Conservation (phyloP, 805 yeast genomes). For the Jamesozyma gamospora region DNA sequence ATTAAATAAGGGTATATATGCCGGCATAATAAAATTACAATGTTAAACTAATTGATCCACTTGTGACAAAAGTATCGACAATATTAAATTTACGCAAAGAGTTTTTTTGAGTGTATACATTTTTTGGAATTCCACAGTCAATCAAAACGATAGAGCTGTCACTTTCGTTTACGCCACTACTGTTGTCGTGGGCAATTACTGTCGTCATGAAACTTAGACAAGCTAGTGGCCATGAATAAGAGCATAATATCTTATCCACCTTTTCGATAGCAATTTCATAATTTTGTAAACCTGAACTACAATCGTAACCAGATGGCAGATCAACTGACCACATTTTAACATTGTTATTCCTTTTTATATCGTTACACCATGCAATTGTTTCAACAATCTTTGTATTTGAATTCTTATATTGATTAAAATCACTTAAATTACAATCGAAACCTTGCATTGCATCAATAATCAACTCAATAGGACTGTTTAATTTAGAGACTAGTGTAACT, state of each 20-base stretch:
- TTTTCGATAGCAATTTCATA: constrained; percentile 30
- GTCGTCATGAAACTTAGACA: constrained; percentile 5
- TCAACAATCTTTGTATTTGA: constrained; percentile 17
- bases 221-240: constrained; percentile 56
- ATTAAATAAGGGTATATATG: neutral
- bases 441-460: constrained; percentile 82
- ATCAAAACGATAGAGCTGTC: constrained; percentile 43
- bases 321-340: constrained; percentile 46
- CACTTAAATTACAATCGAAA: constrained; percentile 46
- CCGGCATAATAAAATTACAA: too few relatives aligned
- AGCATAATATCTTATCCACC: constrained; percentile 52
- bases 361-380: constrained; percentile 60
- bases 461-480: constrained; percentile 69
- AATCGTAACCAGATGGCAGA: constrained; percentile 74
- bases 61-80: constrained; percentile 17
- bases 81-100: constrained; percentile 40
- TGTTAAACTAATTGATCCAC: constrained; percentile 4
- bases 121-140: constrained; percentile 62
- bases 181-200: constrained; percentile 5
- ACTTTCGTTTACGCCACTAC: neutral
- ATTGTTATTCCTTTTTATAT: constrained; percentile 5
- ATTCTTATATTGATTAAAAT: constrained; percentile 13
- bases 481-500: constrained; percentile 32
- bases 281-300: constrained; percentile 55
- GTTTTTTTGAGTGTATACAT: constrained; percentile 35